A percentile compares a stretch with the other conserved stretches of the same genome.
phyloP scores from a whole-genome alignment of 73 alveolate species.

The Paramecium sonneborni region DNA sequence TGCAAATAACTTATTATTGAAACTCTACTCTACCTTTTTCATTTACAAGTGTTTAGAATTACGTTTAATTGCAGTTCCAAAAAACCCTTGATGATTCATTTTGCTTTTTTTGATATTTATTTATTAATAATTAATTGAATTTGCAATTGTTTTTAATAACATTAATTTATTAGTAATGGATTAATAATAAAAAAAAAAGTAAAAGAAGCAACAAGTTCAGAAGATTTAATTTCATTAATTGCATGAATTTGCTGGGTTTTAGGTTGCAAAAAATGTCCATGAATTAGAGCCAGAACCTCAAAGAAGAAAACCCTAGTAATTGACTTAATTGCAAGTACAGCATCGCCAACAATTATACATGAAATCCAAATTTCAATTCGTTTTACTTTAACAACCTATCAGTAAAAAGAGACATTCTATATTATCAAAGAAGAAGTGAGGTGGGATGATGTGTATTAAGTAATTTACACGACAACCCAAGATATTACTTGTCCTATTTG shows the following conservation, averaged over 20 bases:
- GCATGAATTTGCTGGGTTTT: not conserved
- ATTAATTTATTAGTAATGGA: not conserved
- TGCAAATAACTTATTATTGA: not conserved
- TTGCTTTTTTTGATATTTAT: not conserved
- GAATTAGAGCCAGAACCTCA: not conserved
- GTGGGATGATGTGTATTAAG: constrained; percentile 38
- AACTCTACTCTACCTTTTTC: not conserved
- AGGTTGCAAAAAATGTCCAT: not conserved
- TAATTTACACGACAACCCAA: constrained; percentile 17
- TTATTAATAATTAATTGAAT: not conserved
- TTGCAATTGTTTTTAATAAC: not conserved
- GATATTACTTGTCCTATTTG: constrained; percentile 66
- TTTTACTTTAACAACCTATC: not conserved
- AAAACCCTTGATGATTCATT: not conserved
- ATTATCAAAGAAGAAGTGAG: not conserved
- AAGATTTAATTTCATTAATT: constrained; percentile 3
- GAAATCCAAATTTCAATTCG: not conserved
- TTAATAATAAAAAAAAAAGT: not conserved
- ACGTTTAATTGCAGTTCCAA: not conserved
- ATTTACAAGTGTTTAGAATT: not conserved
- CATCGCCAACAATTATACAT: not conserved
- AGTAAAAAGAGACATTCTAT: not conserved
- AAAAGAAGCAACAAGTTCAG: not conserved
- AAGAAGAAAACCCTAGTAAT: not conserved
- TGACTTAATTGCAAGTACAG: not conserved